A percentile compares a stretch with the other conserved stretches of the same genome.
These are phyloP conservation scores for Fusarium verrucosum DNA, from an alignment of 2,329 filamentous ascomycete genomes.

Conservation along the genomic window DNA sequence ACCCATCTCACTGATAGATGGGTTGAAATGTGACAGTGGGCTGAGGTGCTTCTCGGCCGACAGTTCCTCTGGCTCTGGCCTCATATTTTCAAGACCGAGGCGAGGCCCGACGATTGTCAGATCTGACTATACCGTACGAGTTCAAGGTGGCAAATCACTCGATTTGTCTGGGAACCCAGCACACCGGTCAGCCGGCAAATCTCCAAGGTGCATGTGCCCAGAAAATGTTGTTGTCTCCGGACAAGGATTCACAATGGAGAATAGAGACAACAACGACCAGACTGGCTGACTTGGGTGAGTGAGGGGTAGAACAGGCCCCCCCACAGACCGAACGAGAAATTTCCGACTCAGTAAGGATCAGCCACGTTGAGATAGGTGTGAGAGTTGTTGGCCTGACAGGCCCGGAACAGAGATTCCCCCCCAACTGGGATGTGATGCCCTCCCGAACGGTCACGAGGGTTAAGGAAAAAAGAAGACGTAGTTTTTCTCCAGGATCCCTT, in stretches of 20 bases:
- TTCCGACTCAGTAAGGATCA: slow-evolving; percentile 1
- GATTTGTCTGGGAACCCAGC: neutral
- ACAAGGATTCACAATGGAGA: neutral
- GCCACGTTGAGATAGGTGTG: neutral
- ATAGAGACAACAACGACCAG: neutral
- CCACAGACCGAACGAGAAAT: neutral
- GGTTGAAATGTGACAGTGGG: neutral
- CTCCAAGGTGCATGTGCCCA: neutral
- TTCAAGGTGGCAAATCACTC: neutral
- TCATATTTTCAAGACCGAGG: neutral
- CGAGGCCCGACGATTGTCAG: neutral
- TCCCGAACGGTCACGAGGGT: neutral
- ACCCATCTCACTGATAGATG: neutral
- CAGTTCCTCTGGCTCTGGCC: neutral
- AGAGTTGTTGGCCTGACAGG: neutral
- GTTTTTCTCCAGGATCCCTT: neutral
- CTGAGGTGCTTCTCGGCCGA: neutral
- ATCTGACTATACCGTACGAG: neutral
- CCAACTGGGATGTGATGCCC: too few relatives aligned
- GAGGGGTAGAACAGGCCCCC: neutral
- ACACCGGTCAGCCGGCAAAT: neutral
- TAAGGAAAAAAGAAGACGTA: neutral
- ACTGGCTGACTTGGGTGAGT: neutral
- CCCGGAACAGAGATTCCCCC: neutral
- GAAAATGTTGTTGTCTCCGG: neutral